A percentile compares a stretch with the other conserved stretches of the same genome.
These are phyloP conservation scores for Fragilaria crotonensis DNA, from an alignment of 108 stramenopile species.

Conservation along the genomic window DNA sequence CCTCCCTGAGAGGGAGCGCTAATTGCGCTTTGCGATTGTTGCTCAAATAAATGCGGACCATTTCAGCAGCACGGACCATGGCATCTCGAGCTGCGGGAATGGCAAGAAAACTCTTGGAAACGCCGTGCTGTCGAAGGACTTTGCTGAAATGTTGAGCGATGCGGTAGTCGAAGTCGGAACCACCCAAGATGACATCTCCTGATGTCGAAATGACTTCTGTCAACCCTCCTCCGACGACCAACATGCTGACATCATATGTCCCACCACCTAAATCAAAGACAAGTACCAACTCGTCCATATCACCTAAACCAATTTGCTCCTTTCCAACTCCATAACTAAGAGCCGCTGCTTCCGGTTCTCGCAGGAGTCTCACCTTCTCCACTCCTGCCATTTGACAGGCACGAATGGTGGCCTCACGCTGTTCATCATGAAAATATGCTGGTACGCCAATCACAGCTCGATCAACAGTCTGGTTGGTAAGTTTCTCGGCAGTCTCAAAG, in stretches of 20 bases:
- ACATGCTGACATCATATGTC: conserved; percentile 89
- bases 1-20: conserved; percentile 55
- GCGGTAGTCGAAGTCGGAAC: conserved; percentile 84
- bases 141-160: conserved; percentile 57
- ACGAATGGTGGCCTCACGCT: conserved; percentile 77
- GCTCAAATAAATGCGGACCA: conserved; percentile 56
- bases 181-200: conserved; percentile 84
- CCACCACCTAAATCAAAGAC: conserved; percentile 96
- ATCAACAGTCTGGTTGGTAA: conserved; percentile 46
- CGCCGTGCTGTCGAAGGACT: conserved; percentile 23
- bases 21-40: conserved; percentile 51
- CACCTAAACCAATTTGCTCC: conserved; percentile 26
- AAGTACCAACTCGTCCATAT: conserved; percentile 76
- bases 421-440: conserved; percentile 91
- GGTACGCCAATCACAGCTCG: conserved; percentile 91
- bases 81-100: conserved; percentile 29
- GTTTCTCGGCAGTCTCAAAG: conserved; percentile 33
- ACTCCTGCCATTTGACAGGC: conserved; percentile 83
- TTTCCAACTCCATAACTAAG: conserved; percentile 78
- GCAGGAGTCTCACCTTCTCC: conserved; percentile 73
- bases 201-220: conserved; percentile 88
- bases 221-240: conserved; percentile 78
- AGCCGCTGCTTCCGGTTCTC: conserved; percentile 96
- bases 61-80: conserved; percentile 59
- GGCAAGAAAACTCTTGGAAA: conserved; percentile 10